Conservation (phyloP, 345 rosid genomes). For the Chamaenerion angustifolium region DNA sequence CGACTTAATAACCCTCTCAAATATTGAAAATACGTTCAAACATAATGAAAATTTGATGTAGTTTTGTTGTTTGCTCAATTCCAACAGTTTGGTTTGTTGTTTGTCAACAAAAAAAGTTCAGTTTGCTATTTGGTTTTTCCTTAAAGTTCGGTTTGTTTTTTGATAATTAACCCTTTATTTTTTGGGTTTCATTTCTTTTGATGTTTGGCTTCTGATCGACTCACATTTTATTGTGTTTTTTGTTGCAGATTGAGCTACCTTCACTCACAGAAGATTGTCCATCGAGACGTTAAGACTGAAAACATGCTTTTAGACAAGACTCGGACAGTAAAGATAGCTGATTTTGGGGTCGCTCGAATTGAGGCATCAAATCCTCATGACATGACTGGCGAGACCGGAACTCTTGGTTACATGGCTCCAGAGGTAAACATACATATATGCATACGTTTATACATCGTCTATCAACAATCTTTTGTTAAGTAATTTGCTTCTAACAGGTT, state of each 20-base stretch:
- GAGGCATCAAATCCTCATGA: slow-evolving; percentile 98
- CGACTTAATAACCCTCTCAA: too few species aligned
- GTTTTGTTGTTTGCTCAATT: too few species aligned
- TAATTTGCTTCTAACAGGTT: slow-evolving; percentile 31
- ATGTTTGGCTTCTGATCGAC: neutral
- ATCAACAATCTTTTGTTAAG: neutral
- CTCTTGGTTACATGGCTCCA: slow-evolving; percentile 99
- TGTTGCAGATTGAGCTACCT: slow-evolving; percentile 72
- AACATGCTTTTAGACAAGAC: slow-evolving; percentile 91
- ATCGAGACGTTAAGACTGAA: slow-evolving; percentile 97
- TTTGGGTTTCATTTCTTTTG: neutral
- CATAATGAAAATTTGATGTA: too few species aligned
- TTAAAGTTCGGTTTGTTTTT: too few species aligned
- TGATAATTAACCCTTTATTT: too few species aligned
- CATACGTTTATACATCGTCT: neutral
- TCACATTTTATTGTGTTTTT: neutral
- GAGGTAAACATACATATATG: slow-evolving; percentile 35
- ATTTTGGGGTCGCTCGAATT: slow-evolving; percentile 93
- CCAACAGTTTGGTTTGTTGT: too few species aligned
- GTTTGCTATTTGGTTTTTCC: too few species aligned
- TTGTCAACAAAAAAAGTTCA: too few species aligned
- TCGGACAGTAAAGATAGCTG: slow-evolving; percentile 81
- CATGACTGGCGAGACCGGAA: slow-evolving; percentile 99
- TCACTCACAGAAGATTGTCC: slow-evolving; percentile 82
- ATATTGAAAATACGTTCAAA: too few species aligned